Evolutionary conservation across 345 rosid genomes (phyloP).

Genomic region (Lenwebbia sp.): DNA sequence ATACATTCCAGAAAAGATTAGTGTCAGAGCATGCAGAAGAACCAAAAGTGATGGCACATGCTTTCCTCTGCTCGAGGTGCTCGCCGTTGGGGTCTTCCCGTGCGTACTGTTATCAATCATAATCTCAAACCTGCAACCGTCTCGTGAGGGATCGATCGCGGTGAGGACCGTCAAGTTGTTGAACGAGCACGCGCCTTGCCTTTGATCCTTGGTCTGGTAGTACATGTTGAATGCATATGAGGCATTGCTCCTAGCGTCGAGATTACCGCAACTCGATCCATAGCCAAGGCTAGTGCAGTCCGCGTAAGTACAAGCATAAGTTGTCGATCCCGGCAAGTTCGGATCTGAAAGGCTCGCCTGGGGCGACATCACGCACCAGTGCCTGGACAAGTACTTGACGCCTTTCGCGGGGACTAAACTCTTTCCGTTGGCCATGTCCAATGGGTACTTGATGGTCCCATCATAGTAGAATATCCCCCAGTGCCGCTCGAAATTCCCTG

Average conservation of each 20-base stretch:
- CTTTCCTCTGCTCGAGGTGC: constrained; percentile 4
- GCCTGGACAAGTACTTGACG: constrained; percentile 41
- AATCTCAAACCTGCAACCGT: constrained; percentile 44
- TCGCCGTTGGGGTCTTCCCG: constrained; percentile 4
- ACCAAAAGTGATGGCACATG: not conserved
- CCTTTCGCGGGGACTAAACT: constrained; percentile 45
- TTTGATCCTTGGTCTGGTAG: constrained; percentile 61
- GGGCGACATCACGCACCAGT: constrained; percentile 64
- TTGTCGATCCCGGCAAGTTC: constrained; percentile 6
- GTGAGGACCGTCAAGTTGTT: constrained; percentile 20
- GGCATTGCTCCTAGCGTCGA: constrained; percentile 40
- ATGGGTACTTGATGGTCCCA: constrained; percentile 52
- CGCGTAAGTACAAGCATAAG: constrained; percentile 52
- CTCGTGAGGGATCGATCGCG: constrained; percentile 41
- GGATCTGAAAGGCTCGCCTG: constrained; percentile 29
- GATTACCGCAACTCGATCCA: constrained; percentile 41
- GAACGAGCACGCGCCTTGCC: constrained; percentile 37
- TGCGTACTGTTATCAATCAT: constrained; percentile 46
- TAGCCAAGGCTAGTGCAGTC: constrained; percentile 63
- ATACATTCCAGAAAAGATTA: not conserved
- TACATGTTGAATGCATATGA: constrained; percentile 75
- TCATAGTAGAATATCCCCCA: constrained; percentile 76
- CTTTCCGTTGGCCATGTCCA: constrained; percentile 32
- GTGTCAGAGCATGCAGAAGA: not conserved
- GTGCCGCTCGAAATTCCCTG: constrained; percentile 71